Percentiles rank a stretch among this genome's conserved stretches.
Conservation (phyloP, 1,139 yeast genomes). For the Kodamaea sp. region DNA sequence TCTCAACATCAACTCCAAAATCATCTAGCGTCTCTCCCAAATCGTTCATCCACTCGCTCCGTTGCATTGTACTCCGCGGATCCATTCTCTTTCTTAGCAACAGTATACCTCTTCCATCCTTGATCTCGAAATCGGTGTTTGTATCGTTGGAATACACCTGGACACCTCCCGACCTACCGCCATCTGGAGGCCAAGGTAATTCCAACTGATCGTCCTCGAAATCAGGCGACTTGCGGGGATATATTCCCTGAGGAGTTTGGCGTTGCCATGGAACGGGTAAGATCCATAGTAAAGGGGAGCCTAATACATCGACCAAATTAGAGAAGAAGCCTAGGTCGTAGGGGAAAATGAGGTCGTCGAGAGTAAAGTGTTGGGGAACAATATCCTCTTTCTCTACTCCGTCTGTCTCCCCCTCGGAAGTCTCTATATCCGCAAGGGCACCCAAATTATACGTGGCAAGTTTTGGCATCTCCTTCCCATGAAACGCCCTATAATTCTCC, state of each 20-base stretch:
- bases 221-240: conserved; percentile 52
- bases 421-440: conserved; percentile 6
- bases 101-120: conserved; percentile 12
- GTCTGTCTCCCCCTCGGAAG: conserved; percentile 8
- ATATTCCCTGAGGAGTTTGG: conserved; percentile 33
- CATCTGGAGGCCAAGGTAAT: conserved; percentile 90
- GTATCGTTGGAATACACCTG: conserved; percentile 17
- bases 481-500: conserved; percentile 41
- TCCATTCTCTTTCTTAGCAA: conserved; percentile 18
- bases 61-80: conserved; percentile 19
- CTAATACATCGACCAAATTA: conserved; percentile 51
- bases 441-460: conserved; percentile 45
- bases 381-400: conserved; percentile 1
- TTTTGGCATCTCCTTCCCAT: conserved; percentile 43
- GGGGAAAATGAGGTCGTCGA: conserved; percentile 70
- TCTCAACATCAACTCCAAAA: conserved; percentile 82
- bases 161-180: conserved; percentile 38
- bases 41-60: conserved; percentile 67
- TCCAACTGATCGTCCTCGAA: conserved; percentile 56
- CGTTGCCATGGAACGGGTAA: conserved; percentile 49
- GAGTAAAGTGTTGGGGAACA: conserved; percentile 34
- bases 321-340: conserved; percentile 66
- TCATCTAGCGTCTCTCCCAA: conserved; percentile 80
- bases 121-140: conserved; percentile 15
- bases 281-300: conserved; percentile 62